These are phyloP conservation scores for Tylopilus rubrobrunneus DNA, from an alignment of 768 basidiomycete genomes.

Conservation along the genomic window DNA sequence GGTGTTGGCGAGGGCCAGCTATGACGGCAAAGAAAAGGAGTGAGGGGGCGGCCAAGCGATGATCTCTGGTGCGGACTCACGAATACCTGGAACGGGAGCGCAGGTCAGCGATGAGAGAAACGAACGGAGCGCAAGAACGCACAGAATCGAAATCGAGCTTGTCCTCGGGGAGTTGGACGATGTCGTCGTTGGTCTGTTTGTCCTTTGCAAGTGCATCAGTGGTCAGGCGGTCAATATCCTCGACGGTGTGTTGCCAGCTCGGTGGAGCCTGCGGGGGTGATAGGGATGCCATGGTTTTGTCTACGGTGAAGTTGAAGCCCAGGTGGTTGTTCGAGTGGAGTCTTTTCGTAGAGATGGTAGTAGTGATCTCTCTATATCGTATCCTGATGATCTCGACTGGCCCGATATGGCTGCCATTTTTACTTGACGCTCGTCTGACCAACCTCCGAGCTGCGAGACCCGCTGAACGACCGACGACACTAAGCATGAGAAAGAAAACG, in stretches of 20 bases:
- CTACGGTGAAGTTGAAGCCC: slow-evolving; percentile 6
- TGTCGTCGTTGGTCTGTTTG: slow-evolving; percentile 52
- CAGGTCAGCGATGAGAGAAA: neutral
- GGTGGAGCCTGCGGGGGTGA: slow-evolving; percentile 56
- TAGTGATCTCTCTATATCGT: neutral
- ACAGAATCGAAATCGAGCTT: slow-evolving; percentile 69
- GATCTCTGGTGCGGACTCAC: slow-evolving; percentile 42
- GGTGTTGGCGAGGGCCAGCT: slow-evolving; percentile 59
- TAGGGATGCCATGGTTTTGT: neutral
- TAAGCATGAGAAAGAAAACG: too few species aligned
- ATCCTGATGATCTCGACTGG: neutral
- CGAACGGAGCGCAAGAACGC: slow-evolving; percentile 19
- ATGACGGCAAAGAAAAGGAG: neutral
- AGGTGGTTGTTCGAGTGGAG: too few species aligned
- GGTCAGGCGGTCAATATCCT: slow-evolving; percentile 55
- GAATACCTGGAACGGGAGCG: slow-evolving; percentile 52
- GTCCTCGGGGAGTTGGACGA: slow-evolving; percentile 55
- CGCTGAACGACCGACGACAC: too few species aligned
- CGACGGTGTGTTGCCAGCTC: slow-evolving; percentile 64
- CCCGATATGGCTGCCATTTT: slow-evolving; percentile 18
- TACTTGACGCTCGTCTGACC: too few species aligned
- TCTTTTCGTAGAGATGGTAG: too few species aligned
- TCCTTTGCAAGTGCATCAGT: slow-evolving; percentile 57
- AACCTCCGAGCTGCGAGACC: too few species aligned
- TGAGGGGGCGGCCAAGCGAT: neutral